Base-by-base conservation (phyloP, 371 early-diverging fungal species). In the Mortierella sp. region DNA sequence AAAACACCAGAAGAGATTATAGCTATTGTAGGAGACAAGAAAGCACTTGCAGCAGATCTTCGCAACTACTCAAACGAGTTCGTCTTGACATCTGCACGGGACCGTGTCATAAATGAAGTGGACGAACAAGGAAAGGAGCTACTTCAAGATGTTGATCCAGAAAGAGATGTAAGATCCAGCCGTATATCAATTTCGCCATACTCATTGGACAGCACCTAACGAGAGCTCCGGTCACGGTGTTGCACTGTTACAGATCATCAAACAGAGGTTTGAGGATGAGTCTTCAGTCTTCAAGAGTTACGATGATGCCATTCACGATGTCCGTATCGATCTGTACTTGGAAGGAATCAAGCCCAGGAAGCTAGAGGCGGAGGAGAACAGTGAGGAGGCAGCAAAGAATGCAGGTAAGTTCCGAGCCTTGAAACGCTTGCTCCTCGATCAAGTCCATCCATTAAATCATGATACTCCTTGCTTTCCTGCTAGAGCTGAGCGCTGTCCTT, bases 271-370 rank as follows among this genome's bases (percentile, higher is more conserved):
- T 49, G 79, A 79, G 31, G 83, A 83, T 41, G 70, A 78, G 45
- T 60, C 64, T 19, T 77, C 80, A 1, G 66, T 83, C 7, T 65
- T 79, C 52, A 79, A 79, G 59, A 78, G 78, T 49, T 81, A 81
- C 55, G 76, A 79, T 16, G 83, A 83, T 53, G 81, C 82, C 17
- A 65, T 83, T 14, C 67, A 78, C 48, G 82, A 81, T 58, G 54
- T 83, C 34, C 78, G 79, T 31, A 71, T 74, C 24, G 78, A 83
- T 63, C 57, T 72, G n/a, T 65, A 68, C 25, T 46, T 67, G 12
- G 73, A 73, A 52, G 64, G 74, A 17, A 64, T 74, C 55, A 69
- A 66, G 37, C 68, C 72, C 6, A 49, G 78, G 29, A 71, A 71
- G 39, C 67, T 60, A 27, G 72, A 67, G 39, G 37, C 60, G 4